These are phyloP conservation scores for Lablab purpureus DNA, from an alignment of 306 rosid species.

Conservation along the genomic window DNA sequence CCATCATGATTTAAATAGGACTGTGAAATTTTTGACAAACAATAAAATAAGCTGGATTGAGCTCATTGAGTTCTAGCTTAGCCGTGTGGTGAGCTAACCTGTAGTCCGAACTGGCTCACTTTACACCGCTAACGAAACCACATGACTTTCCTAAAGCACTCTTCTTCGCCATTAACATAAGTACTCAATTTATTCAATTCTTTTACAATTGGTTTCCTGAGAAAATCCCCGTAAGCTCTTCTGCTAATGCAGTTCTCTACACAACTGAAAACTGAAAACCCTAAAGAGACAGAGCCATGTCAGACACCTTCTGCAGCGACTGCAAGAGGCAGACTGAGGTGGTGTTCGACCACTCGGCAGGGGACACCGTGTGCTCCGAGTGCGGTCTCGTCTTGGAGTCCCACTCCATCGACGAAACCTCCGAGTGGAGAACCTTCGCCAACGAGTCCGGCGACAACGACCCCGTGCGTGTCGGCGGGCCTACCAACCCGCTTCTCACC, in stretches of 20 bases:
- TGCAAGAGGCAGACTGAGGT: conserved; percentile 96
- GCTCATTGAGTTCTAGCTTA: too few species aligned
- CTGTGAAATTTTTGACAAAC: too few species aligned
- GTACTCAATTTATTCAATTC: not conserved
- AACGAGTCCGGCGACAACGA: conserved; percentile 97
- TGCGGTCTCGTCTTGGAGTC: conserved; percentile 93
- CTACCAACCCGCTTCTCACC: conserved; percentile 79
- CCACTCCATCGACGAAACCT: conserved; percentile 92
- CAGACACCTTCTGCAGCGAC: conserved; percentile 87
- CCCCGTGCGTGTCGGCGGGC: conserved; percentile 97
- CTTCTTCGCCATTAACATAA: not conserved
- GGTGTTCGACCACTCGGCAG: conserved; percentile 92
- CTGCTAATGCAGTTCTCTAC: too few species aligned
- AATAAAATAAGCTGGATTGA: too few species aligned
- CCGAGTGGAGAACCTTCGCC: conserved; percentile 94
- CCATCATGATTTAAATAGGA: too few species aligned
- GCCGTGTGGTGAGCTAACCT: too few species aligned
- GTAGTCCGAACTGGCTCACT: too few species aligned
- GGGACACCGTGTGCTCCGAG: conserved; percentile 93
- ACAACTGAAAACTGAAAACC: conserved; percentile 12
- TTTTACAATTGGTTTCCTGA: too few species aligned
- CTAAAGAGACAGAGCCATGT: conserved; percentile 55
- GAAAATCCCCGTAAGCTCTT: too few species aligned
- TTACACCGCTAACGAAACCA: too few species aligned
- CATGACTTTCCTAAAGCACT: conserved; percentile 41